Percentiles rank a stretch among this genome's conserved stretches.
Evolutionary conservation across 2,329 filamentous ascomycete species (phyloP).

Genomic region (Elsinoe perseae): DNA sequence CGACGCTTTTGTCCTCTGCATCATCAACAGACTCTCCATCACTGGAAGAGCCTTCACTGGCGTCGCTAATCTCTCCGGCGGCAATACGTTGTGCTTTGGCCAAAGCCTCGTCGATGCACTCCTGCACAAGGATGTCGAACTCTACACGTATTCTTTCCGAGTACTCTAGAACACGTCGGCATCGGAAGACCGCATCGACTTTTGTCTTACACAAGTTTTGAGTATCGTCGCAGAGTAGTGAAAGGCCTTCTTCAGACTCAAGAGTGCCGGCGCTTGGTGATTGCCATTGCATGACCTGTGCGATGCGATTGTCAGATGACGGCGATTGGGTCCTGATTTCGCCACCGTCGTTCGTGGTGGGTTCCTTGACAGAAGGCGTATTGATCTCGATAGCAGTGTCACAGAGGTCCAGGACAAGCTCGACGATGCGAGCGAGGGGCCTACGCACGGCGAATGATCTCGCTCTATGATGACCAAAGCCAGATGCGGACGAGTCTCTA

Average conservation of each 20-base stretch:
- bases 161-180: slow-evolving; percentile 90
- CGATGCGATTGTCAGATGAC: slow-evolving; percentile 88
- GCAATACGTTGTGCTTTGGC: slow-evolving; percentile 83
- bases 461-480: slow-evolving; percentile 69
- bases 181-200: slow-evolving; percentile 84
- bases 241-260: slow-evolving; percentile 87
- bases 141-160: slow-evolving; percentile 91
- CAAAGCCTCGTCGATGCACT: slow-evolving; percentile 89
- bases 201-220: slow-evolving; percentile 77
- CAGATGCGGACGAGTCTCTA: slow-evolving; percentile 56
- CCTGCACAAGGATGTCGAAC: slow-evolving; percentile 84
- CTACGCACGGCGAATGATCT: slow-evolving; percentile 86
- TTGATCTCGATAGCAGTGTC: slow-evolving; percentile 94
- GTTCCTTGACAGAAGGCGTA: slow-evolving; percentile 85
- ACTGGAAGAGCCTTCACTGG: slow-evolving; percentile 37
- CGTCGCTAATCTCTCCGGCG: slow-evolving; percentile 75
- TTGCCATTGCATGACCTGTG: slow-evolving; percentile 93
- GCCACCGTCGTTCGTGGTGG: slow-evolving; percentile 55
- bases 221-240: slow-evolving; percentile 81
- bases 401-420: slow-evolving; percentile 87
- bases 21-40: slow-evolving; percentile 22
- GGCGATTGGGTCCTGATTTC: slow-evolving; percentile 91
- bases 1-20: slow-evolving; percentile 19
- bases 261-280: slow-evolving; percentile 84
- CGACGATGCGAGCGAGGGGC: slow-evolving; percentile 86